Evolutionary conservation across 768 basidiomycete genomes (phyloP), one percentile per base, ranked within the genome.

Genomic region (Phanerochaete carnosa): DNA sequence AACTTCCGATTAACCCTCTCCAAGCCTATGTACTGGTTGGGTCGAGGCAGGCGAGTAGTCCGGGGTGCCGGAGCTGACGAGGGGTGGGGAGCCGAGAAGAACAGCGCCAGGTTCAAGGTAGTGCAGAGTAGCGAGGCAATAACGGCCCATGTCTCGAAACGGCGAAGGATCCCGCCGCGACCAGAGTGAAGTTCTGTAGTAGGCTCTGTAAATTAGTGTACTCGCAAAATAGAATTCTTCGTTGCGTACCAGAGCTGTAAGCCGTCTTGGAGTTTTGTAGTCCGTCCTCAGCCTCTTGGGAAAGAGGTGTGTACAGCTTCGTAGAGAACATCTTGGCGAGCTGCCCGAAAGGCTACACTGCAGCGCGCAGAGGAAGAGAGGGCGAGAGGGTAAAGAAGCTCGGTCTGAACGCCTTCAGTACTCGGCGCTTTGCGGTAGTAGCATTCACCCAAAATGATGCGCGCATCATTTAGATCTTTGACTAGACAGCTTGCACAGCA

Each of bases 1-100:
- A 25, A 22, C 22, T 32, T 37, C 16, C 55, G 8, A 16, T 56
- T 45, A 5, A 56, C 39, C n/a, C 29, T 39, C 3, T 56, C 55
- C 11, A 56, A 26, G 7, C 55, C 55, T 23, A 45, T 28, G 55
- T 35, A 56, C 43, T 56, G 55, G 55, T 28, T 56, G 22, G 55
- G 55, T 9, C 55, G 55, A 2, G 30, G 55, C 12, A 56, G 39
- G n/a, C 22, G 55, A 5, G 13, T 28, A 4, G 55, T 3, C 26
- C 8, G 35, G 33, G 5, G 26, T 13, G 55, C 26, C 25, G 35
- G 19, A 8, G 13, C 33, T 6, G 39, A 43, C 7, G 19, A 15
- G 9, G 23, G 16, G 15, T 25, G 5, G 13, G 55, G 37, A 29
- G 15, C 22, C 6, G 29, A 56, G 37, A 45, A 37, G 13, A 26